Evolutionary conservation across 2,329 filamentous ascomycete genomes (phyloP).

Genomic region (Phymatotrichopsis omnivora): DNA sequence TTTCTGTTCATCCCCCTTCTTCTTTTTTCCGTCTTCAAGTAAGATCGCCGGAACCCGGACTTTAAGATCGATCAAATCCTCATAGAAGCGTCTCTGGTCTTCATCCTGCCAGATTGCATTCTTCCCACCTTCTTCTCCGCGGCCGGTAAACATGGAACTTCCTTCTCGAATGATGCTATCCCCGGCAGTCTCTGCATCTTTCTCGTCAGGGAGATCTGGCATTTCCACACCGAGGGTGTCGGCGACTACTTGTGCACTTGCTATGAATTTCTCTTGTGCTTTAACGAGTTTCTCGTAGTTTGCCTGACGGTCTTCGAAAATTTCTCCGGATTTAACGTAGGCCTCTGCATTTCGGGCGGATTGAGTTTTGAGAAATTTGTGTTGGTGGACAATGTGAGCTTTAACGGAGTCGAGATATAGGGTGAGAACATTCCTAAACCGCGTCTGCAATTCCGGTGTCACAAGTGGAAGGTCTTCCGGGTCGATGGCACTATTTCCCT

Average conservation of each 20-base stretch:
- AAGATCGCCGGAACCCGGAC: slow-evolving; percentile 91
- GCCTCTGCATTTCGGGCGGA: slow-evolving; percentile 92
- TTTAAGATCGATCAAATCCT: slow-evolving; percentile 89
- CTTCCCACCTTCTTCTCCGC: slow-evolving; percentile 76
- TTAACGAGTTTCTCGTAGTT: slow-evolving; percentile 94
- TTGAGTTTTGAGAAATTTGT: slow-evolving; percentile 77
- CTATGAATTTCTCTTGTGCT: slow-evolving; percentile 75
- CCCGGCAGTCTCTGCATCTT: slow-evolving; percentile 53
- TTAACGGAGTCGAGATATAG: slow-evolving; percentile 93
- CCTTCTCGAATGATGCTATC: slow-evolving; percentile 57
- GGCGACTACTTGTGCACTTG: slow-evolving; percentile 83
- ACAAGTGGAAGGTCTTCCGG: slow-evolving; percentile 63
- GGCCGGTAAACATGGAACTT: slow-evolving; percentile 30
- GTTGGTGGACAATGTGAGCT: slow-evolving; percentile 75
- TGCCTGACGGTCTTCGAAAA: slow-evolving; percentile 92
- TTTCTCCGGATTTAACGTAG: slow-evolving; percentile 95
- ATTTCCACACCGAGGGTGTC: slow-evolving; percentile 84
- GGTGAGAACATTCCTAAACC: slow-evolving; percentile 74
- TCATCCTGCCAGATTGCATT: slow-evolving; percentile 98
- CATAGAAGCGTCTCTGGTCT: slow-evolving; percentile 94
- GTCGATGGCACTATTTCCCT: slow-evolving; percentile 42
- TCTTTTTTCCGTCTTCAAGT: slow-evolving; percentile 90
- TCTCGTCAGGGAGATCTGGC: slow-evolving; percentile 81
- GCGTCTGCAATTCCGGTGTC: slow-evolving; percentile 64
- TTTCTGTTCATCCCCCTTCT: slow-evolving; percentile 47